Evolutionary conservation across 2,329 filamentous ascomycete genomes (phyloP), one percentile per base, ranked within the genome.

Genomic region (Drechslerella dactyloides): DNA sequence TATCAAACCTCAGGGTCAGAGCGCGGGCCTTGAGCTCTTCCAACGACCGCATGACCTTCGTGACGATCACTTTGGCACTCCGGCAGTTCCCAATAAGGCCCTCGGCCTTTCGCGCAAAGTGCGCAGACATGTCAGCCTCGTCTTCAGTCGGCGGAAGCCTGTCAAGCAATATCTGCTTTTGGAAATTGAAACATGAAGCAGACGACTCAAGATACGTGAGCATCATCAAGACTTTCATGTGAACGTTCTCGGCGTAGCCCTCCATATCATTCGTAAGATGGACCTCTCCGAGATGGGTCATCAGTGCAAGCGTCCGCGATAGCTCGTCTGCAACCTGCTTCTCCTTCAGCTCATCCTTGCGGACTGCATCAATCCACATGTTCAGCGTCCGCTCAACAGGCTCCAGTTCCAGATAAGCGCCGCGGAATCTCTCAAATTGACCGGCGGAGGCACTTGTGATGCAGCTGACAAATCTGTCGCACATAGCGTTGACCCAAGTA

Each of bases 321-420:
- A 97, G 82, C 78, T 96, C 91, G 23, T 86, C 86, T 0, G 90
- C 88, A 77, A 92, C 92, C 76, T 91, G 89, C 78, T 89, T 87
- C 80, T 93, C 90, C 79, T 92, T 92, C 54, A 97, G 82, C 63
- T 96, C 92, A 75, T 96, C 92, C 58, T 87, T 87, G 74, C 91
- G 88, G 61, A 97, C 79, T 4, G 87, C 87, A 74, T 97, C 93
- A 64, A 97, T 90, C 86, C 92, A 96, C 62, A 85, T 85, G 77
- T 96, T 96, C 55, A 97, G 81, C 0, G 90, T 90, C 65, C 92
- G 86, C 81, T 99, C 94, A 10, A 97, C 91, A 0, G 93, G 91
- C 78, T 96, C 91, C 56, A 97, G 83, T 79, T 97, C 94, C 76
- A 91, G 90, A 66, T 94, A 80, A 1, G 92, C 90, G 46, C 89